Evolutionary conservation across 768 basidiomycete species (phyloP).

Genomic region (Chalciporus pseudorubinellus): DNA sequence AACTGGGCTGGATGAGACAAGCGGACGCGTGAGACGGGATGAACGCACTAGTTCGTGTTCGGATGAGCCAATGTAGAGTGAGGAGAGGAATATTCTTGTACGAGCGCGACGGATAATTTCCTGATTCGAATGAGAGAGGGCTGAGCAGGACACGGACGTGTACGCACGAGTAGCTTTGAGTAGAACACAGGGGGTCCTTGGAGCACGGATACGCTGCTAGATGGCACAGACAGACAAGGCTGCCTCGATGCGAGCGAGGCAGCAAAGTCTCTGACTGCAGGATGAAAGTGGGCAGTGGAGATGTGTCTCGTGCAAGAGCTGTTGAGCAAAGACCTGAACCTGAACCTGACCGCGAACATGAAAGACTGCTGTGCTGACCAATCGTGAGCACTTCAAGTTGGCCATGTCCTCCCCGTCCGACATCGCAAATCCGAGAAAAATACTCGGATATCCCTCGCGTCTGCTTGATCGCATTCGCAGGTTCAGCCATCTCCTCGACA

Average conservation of each 20-base stretch:
- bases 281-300: constrained; percentile 31
- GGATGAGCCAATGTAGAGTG: constrained; percentile 80
- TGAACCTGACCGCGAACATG: constrained; percentile 8
- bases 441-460: constrained; percentile 42
- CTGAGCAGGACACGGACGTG: not conserved
- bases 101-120: constrained; percentile 76
- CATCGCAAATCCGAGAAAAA: not conserved
- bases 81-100: constrained; percentile 82
- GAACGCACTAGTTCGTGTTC: constrained; percentile 74
- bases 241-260: constrained; percentile 37
- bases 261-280: constrained; percentile 39
- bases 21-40: not conserved
- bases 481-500: constrained; percentile 31
- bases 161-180: constrained; percentile 48
- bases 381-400: not conserved
- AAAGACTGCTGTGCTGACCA: constrained; percentile 21
- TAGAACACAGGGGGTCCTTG: constrained; percentile 60
- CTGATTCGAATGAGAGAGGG: constrained; percentile 36
- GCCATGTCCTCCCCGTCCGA: not conserved
- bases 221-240: constrained; percentile 47
- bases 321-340: constrained; percentile 1
- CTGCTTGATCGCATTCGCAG: constrained; percentile 40
- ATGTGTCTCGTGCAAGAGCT: constrained; percentile 22
- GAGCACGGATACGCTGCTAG: constrained; percentile 53
- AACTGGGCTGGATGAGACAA: constrained; percentile 49